These are phyloP conservation scores for Globisporangium echinulatum DNA, from an alignment of 352 stramenopile genomes.

Conservation along the genomic window DNA sequence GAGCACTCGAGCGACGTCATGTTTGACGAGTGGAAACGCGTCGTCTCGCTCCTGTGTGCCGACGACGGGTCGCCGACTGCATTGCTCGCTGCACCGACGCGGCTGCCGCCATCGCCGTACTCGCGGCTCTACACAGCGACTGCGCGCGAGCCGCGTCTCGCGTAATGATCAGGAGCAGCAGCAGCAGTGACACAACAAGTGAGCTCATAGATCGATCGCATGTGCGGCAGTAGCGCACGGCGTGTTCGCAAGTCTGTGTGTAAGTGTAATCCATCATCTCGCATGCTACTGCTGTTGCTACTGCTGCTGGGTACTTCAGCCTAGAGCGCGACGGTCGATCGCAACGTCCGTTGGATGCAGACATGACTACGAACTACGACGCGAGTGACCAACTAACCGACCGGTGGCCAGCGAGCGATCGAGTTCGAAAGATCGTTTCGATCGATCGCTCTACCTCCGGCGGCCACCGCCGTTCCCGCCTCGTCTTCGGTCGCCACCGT, in stretches of 20 bases:
- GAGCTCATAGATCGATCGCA: background rate
- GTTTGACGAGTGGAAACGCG: conserved; percentile 91
- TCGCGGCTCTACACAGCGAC: conserved; percentile 39
- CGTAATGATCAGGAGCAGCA: background rate
- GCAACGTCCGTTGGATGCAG: too few species aligned
- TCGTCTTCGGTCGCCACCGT: conserved; percentile 13
- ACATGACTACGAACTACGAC: too few species aligned
- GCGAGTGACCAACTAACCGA: too few species aligned
- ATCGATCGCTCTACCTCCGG: conserved; percentile 11
- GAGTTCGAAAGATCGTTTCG: background rate
- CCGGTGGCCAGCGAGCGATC: background rate
- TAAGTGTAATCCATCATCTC: too few species aligned
- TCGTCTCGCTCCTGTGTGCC: conserved; percentile 88
- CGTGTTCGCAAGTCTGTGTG: too few species aligned
- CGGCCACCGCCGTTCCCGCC: conserved; percentile 9
- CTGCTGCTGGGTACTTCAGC: too few species aligned
- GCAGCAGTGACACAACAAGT: background rate
- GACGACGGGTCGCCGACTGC: conserved; percentile 89
- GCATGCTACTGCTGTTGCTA: too few species aligned
- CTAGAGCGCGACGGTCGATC: too few species aligned
- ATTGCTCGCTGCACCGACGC: conserved; percentile 50
- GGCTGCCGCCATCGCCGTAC: conserved; percentile 61
- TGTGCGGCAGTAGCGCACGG: too few species aligned
- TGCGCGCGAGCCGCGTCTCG: conserved; percentile 5
- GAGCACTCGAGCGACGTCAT: conserved; percentile 94